Evolutionary conservation across 2,329 filamentous ascomycete genomes (phyloP).

Genomic region (Fusarium hostae): DNA sequence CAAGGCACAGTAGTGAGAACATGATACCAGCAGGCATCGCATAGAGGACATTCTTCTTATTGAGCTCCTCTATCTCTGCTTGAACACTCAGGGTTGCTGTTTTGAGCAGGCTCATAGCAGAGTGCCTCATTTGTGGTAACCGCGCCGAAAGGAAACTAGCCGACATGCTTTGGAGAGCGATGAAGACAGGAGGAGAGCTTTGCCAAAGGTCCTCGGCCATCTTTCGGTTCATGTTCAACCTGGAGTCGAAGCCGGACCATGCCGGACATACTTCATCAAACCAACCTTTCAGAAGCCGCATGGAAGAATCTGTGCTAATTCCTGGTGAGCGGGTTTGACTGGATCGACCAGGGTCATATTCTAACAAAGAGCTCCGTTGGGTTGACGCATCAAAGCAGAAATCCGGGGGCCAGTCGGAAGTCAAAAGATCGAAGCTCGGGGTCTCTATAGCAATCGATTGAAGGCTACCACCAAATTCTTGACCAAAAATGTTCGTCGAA

Average conservation of each 20-base stretch:
- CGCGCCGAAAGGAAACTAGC: neutral
- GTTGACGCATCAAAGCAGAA: no score
- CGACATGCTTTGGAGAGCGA: neutral
- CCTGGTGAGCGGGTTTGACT: fast-evolving
- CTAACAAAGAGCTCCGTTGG: fast-evolving
- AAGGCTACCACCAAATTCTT: neutral
- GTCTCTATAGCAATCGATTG: neutral
- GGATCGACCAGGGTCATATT: no score
- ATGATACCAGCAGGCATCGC: neutral
- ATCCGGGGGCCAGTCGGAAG: fast-evolving
- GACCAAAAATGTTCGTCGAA: neutral
- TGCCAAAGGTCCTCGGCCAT: neutral
- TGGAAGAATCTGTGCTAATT: fast-evolving
- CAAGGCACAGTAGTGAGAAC: neutral
- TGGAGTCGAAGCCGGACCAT: neutral
- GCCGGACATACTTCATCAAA: neutral
- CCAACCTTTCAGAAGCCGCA: neutral
- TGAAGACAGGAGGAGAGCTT: neutral
- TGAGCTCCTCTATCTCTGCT: neutral
- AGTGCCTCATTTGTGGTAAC: neutral
- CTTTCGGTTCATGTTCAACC: neutral
- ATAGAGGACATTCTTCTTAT: fast-evolving
- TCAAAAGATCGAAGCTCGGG: fast-evolving
- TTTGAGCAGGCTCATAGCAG: neutral
- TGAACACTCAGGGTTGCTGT: neutral